Base-by-base conservation (phyloP, 805 yeast genomes). In the Metschnikowia reukaufii region DNA sequence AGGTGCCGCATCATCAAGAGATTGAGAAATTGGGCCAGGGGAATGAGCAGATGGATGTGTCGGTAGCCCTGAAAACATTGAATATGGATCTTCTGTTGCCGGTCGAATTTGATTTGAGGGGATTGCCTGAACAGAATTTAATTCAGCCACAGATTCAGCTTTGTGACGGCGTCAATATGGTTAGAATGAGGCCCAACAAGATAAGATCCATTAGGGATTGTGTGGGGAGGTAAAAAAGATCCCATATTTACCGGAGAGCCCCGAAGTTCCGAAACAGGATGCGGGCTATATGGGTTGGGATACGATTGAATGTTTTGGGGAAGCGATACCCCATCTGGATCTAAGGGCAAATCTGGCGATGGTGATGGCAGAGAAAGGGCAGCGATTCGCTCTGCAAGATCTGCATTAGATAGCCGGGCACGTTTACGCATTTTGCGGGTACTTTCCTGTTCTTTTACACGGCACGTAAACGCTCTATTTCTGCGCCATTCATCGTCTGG, bases 391-490 rank as follows among this genome's bases (percentile, higher is more conserved):
- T 15, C 6, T 5, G 12, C 15, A 1, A 25, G 33, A 6, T 23
- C 15, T 6, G 17, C 21, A n/a, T 30, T 21, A 10, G 44, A 36
- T 8, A 39, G 19, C 4, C 41, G 30, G 17, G 35, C 37, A 13
- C 82, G 60, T 42, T 66, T 73, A 42, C 82, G 58, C 16, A 72
- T 57, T 55, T 79, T 79, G 43, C 65, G 65, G 4, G 54, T 56
- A 13, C 65, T 66, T 51, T 78, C 83, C 12, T 70, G 61, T 8
- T 58, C 46, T 42, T 63, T 67, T 48, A 77, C 76, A 47, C 66
- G 60, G 54, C 49, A 42, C 67, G 71, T 41, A 78, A 59, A 10
- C 44, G 38, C 35, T 57, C 61, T 2, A 73, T 63, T 40, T 74
- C 72, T 6, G 64, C 71, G 7, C 61, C 59, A 3, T 71, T 52